Evolutionary conservation across 257 asterid species (phyloP), one percentile per base, ranked within the genome.

Genomic region (Orobanche coerulescens): DNA sequence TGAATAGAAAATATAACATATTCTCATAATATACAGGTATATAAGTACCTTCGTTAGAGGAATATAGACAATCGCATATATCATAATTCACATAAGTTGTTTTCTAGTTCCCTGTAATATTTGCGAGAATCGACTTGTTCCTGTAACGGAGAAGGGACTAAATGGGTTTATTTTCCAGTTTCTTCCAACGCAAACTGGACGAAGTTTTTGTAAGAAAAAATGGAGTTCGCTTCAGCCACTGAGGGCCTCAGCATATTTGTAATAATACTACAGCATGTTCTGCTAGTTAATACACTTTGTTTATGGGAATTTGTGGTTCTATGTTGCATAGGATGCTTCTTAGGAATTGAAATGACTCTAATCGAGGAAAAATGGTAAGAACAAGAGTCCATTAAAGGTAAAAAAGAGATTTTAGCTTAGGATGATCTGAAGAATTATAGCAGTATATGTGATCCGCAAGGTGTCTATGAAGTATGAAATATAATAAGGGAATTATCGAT

Each of bases 91-190:
- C 26, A 58, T 7, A 6, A 42, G 12, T 18, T 42, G 49, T 42
- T 13, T 42, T 42, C 20, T 2, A 36, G 42, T 36, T 36, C 6
- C 42, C 6, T 25, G 58, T 2, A 57, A 11, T 22, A 42, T 22
- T 25, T 7, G 6, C 51, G 18, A 10, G 34, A 64, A 18, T 1
- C 33, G 51, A 20, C n/a, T 33, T 13, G n/a, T 69, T 87, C 97
- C 94, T 91, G 95, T 56, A 88, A 69, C 24, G 85, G 69, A 65
- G 92, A 84, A 39, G 81, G 79, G 31, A 8, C 24, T 75, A 88
- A 72, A 39, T 53, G 71, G 44, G 88, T 64, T 59, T 68, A 78
- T 10, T 50, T 62, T 33, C 60, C 64, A 47, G 94, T 82, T 79
- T 88, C 87, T 68, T 88, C 78, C 58, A 91, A 51, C 61, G 95